A percentile compares a stretch with the other conserved stretches of the same genome.
These are phyloP conservation scores for Coprinellus micaceus DNA, from an alignment of 768 basidiomycete genomes.

Conservation along the genomic window DNA sequence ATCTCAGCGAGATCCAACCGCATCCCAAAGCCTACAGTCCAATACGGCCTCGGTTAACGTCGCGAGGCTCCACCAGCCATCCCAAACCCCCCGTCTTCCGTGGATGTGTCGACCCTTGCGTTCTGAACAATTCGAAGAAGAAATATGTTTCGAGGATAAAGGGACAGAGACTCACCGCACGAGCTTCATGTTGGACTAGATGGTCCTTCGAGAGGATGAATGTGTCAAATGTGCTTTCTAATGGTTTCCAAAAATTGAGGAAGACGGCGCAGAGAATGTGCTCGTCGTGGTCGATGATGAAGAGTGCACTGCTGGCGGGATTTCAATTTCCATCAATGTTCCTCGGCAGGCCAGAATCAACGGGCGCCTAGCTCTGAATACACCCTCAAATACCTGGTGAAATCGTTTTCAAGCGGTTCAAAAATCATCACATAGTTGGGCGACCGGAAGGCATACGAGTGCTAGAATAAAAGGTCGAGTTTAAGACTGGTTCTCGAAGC, in stretches of 20 bases:
- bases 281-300: background rate
- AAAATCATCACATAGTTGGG: too few relatives aligned
- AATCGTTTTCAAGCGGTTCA: too few relatives aligned
- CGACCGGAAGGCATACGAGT: too few relatives aligned
- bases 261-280: background rate
- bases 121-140: too few relatives aligned
- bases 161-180: slow-evolving; percentile 53
- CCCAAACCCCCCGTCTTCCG: too few relatives aligned
- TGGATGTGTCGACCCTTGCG: too few relatives aligned
- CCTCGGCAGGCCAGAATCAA: background rate
- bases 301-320: background rate
- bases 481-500: too few relatives aligned
- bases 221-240: background rate
- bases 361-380: background rate
- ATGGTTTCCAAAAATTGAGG: background rate
- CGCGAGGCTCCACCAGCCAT: too few relatives aligned
- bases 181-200: slow-evolving; percentile 64
- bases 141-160: slow-evolving; percentile 3
- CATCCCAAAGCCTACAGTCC: too few relatives aligned
- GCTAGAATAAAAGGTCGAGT: too few relatives aligned
- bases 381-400: background rate
- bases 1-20: too few relatives aligned
- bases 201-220: background rate
- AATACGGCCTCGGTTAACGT: too few relatives aligned
- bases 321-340: background rate